Conservation (phyloP, 805 yeast genomes). For the Candida dajiaensis region DNA sequence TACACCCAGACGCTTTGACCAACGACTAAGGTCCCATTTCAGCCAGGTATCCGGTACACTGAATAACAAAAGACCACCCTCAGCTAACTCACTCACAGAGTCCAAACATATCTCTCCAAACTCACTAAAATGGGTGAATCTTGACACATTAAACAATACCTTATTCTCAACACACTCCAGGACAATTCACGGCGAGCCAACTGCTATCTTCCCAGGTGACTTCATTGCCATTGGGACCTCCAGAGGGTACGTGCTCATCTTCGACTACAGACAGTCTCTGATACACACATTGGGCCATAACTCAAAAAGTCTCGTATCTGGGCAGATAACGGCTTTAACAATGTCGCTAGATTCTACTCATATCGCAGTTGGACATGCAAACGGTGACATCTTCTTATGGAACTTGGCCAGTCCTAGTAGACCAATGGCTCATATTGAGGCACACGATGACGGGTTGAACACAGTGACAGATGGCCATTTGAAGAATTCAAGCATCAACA, state of each 20-base stretch:
- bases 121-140: slow-evolving; percentile 31
- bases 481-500: slow-evolving; percentile 29
- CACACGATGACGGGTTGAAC: slow-evolving; percentile 10
- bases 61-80: not conserved
- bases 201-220: slow-evolving; percentile 37
- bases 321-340: slow-evolving; percentile 48
- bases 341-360: slow-evolving; percentile 65
- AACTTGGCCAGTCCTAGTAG: slow-evolving; percentile 37
- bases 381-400: slow-evolving; percentile 70
- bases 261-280: slow-evolving; percentile 62
- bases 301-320: slow-evolving; percentile 28
- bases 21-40: slow-evolving; percentile 4
- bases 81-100: not conserved
- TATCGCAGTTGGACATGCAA: slow-evolving; percentile 60
- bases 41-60: not conserved
- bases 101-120: not conserved
- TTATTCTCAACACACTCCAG: slow-evolving; percentile 29
- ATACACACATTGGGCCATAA: slow-evolving; percentile 34
- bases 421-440: slow-evolving; percentile 19
- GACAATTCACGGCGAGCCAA: slow-evolving; percentile 45
- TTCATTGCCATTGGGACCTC: slow-evolving; percentile 63
- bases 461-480: slow-evolving; percentile 29
- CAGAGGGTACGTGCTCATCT: slow-evolving; percentile 58
- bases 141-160: slow-evolving; percentile 33
- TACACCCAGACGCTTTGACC: slow-evolving; percentile 7